phyloP scores from a whole-genome alignment of 2,329 filamentous ascomycete species.

The Albophoma yamanashiensis region DNA sequence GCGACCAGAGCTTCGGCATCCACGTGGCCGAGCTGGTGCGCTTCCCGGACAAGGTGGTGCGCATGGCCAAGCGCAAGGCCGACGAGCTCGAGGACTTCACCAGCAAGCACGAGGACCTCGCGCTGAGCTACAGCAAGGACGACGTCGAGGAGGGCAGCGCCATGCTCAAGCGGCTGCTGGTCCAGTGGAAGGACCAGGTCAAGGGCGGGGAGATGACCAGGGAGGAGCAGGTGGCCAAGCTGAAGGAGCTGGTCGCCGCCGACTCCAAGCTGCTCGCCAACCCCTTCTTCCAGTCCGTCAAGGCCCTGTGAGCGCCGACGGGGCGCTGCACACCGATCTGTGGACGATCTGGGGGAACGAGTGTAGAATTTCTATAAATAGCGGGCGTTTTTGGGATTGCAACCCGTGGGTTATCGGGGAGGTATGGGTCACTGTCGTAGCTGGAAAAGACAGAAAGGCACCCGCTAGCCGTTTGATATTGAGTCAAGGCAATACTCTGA shows the following conservation, averaged over 20 bases:
- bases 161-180: constrained; percentile 71
- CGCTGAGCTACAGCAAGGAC: constrained; percentile 59
- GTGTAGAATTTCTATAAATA: neutral
- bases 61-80: constrained; percentile 98
- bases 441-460: neutral
- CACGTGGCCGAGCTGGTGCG: constrained; percentile 95
- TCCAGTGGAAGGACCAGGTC: constrained; percentile 76
- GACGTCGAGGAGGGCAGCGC: constrained; percentile 84
- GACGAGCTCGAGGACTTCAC: constrained; percentile 97
- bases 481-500: neutral
- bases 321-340: neutral
- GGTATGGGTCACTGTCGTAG: neutral
- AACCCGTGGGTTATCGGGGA: neutral
- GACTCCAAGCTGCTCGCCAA: constrained; percentile 56
- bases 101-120: constrained; percentile 56
- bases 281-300: constrained; percentile 60
- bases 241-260: constrained; percentile 68
- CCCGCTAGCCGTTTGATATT: neutral
- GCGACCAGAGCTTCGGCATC: constrained; percentile 96
- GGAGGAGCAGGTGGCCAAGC: constrained; percentile 65
- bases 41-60: constrained; percentile 93
- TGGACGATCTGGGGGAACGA: neutral
- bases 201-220: constrained; percentile 49
- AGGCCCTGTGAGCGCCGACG: constrained; percentile 32
- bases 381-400: neutral